Conservation (phyloP, 1,139 yeast species). For the Blastobotrys ciferrii region DNA sequence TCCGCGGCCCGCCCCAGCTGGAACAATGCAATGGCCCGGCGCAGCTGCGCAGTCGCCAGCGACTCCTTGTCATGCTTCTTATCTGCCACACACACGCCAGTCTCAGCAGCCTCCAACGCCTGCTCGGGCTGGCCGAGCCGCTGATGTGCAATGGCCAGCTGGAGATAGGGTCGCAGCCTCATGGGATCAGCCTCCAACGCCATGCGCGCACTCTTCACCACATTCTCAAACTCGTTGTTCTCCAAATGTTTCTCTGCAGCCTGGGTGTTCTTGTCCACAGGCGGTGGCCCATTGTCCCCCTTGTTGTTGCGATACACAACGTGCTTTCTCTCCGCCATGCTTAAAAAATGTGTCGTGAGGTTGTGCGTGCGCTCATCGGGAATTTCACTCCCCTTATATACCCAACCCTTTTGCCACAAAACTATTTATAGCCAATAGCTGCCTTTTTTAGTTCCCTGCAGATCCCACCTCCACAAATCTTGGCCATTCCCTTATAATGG, state of each 20-base stretch:
- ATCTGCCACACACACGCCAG: conserved; percentile 56
- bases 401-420: too few relatives aligned
- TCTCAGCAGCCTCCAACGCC: conserved; percentile 53
- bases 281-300: neutral
- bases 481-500: too few relatives aligned
- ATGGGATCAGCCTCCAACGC: conserved; percentile 41
- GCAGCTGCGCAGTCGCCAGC: conserved; percentile 59
- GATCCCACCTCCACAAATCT: too few relatives aligned
- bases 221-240: conserved; percentile 38
- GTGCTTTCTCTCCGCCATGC: neutral
- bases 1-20: conserved; percentile 44
- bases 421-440: too few relatives aligned
- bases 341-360: neutral
- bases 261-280: conserved; percentile 4
- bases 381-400: too few relatives aligned
- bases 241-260: conserved; percentile 39
- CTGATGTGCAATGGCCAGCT: conserved; percentile 50
- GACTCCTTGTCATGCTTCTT: conserved; percentile 50
- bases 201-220: conserved; percentile 37
- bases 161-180: conserved; percentile 42
- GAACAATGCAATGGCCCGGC: conserved; percentile 44
- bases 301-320: neutral
- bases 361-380: neutral
- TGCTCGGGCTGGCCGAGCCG: conserved; percentile 49
- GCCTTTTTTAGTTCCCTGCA: too few relatives aligned